These are phyloP conservation scores for Serendipita sp. DNA, from an alignment of 768 basidiomycete species.

Conservation along the genomic window DNA sequence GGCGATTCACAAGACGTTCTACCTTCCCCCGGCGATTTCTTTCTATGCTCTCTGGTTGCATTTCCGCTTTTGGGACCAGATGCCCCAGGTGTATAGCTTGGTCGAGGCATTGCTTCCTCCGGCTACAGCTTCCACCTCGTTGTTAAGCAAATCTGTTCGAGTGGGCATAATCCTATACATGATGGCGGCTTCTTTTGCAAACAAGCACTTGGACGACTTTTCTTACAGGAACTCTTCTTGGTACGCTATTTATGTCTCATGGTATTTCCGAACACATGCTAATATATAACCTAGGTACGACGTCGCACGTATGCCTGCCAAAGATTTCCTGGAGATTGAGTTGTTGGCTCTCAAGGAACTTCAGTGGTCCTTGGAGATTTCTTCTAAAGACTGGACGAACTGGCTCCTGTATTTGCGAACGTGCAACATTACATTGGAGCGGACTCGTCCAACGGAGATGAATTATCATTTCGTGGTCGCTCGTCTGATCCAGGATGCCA, in stretches of 20 bases:
- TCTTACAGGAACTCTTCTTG: slow-evolving; percentile 4
- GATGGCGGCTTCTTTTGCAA: slow-evolving; percentile 3
- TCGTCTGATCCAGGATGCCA: slow-evolving; percentile 2
- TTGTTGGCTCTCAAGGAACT: slow-evolving; percentile 7
- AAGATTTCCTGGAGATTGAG: slow-evolving; percentile 3
- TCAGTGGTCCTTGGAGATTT: slow-evolving; percentile 5
- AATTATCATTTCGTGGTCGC: slow-evolving; percentile 1
- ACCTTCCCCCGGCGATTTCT: slow-evolving; percentile 4
- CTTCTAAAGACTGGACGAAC: slow-evolving; percentile 5
- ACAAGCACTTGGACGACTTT: slow-evolving; percentile 6
- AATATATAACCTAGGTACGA: neutral
- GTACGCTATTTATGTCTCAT: neutral
- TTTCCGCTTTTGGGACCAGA: slow-evolving; percentile 5
- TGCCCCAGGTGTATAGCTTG: neutral
- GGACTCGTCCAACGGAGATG: neutral
- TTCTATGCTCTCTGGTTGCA: slow-evolving; percentile 5
- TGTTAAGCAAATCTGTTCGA: neutral
- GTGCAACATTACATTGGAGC: slow-evolving; percentile 4
- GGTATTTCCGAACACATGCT: neutral
- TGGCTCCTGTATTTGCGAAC: slow-evolving; percentile 2
- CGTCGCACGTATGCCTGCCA: neutral
- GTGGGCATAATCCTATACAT: slow-evolving; percentile 1
- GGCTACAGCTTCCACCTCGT: neutral
- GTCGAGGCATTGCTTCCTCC: neutral
- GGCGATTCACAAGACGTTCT: slow-evolving; percentile 5